These are phyloP conservation scores for Microdochium nivale DNA, from an alignment of 2,329 filamentous ascomycete genomes.

Conservation along the genomic window DNA sequence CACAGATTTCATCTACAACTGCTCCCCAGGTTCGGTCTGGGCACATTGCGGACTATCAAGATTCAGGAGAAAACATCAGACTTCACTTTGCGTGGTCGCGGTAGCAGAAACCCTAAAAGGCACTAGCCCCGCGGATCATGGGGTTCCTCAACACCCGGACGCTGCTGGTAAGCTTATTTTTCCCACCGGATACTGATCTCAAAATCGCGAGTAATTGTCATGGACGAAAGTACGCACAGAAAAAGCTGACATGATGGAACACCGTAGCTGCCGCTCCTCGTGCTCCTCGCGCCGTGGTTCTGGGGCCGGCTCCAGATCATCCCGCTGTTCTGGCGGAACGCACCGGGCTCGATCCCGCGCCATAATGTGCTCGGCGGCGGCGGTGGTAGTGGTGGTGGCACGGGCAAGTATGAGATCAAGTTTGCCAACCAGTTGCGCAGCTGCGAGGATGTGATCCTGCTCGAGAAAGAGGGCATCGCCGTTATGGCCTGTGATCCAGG, in stretches of 20 bases:
- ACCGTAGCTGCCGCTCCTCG: neutral
- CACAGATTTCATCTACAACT: too few relatives aligned
- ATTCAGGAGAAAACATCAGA: too few relatives aligned
- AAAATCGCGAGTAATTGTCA: too few relatives aligned
- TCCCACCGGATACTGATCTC: neutral
- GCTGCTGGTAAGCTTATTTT: neutral
- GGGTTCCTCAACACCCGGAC: neutral
- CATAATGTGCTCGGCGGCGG: constrained; percentile 15
- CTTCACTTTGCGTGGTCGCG: too few relatives aligned
- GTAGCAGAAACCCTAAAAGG: neutral
- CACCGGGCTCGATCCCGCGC: constrained; percentile 16
- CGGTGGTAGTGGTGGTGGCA: too few relatives aligned
- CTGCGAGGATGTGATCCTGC: constrained; percentile 29
- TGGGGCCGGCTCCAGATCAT: constrained; percentile 1
- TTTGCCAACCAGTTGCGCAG: constrained; percentile 27
- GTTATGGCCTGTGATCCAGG: constrained; percentile 29
- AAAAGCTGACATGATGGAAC: neutral
- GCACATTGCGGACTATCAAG: too few relatives aligned
- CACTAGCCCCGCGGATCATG: neutral
- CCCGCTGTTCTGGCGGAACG: constrained; percentile 16
- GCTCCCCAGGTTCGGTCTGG: too few relatives aligned
- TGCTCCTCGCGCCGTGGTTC: constrained; percentile 1
- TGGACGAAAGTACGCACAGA: neutral
- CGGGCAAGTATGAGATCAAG: constrained; percentile 17
- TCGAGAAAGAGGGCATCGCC: constrained; percentile 25